Conservation (phyloP, 2,329 filamentous ascomycete species). For the Pseudogymnoascus sp. region DNA sequence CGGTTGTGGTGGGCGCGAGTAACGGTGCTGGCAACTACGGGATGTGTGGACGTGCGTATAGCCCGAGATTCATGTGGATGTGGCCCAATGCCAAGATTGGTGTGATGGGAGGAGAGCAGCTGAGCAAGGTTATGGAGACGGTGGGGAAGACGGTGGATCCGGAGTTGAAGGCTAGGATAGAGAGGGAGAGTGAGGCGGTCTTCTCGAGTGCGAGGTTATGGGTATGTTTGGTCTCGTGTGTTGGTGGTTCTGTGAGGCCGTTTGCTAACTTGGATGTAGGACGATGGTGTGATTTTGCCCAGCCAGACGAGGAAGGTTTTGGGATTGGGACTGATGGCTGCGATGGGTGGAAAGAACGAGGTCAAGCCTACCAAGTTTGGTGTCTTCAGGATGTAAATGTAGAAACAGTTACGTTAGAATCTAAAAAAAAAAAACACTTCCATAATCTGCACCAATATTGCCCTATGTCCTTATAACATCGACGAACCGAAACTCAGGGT, state of each 20-base stretch:
- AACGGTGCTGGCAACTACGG: constrained; percentile 96
- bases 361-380: constrained; percentile 63
- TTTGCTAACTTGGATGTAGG: constrained; percentile 34
- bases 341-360: constrained; percentile 60
- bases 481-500: background rate
- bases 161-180: constrained; percentile 74
- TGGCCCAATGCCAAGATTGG: constrained; percentile 93
- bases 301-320: constrained; percentile 68
- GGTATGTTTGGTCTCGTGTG: constrained; percentile 45
- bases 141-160: constrained; percentile 80
- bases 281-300: constrained; percentile 74
- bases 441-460: background rate
- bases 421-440: background rate
- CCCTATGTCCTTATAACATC: background rate
- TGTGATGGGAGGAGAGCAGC: constrained; percentile 92
- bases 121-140: constrained; percentile 88
- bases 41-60: constrained; percentile 94
- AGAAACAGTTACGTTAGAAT: background rate
- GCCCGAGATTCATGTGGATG: constrained; percentile 87
- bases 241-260: constrained; percentile 33
- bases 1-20: constrained; percentile 86
- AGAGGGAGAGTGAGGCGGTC: constrained; percentile 79
- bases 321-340: constrained; percentile 64
- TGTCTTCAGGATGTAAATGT: constrained; percentile 69
- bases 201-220: constrained; percentile 86